These are phyloP conservation scores for Chalara sp. DNA, from an alignment of 2,329 filamentous ascomycete genomes.

Conservation along the genomic window DNA sequence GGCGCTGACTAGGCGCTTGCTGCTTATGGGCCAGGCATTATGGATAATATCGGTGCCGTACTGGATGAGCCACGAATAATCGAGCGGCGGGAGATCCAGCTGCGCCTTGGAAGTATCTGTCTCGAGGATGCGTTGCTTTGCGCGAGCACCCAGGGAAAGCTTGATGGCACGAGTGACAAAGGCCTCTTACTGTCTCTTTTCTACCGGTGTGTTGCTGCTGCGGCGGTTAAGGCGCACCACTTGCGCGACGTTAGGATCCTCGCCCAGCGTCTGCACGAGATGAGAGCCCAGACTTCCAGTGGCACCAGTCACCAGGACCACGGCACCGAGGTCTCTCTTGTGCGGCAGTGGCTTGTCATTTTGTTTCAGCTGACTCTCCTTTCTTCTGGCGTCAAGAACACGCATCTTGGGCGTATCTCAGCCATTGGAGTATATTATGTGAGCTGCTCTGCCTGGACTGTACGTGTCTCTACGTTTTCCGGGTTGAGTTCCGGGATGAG, in stretches of 20 bases:
- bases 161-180: slow-evolving; percentile 21
- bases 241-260: slow-evolving; percentile 18
- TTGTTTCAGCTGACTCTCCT: no score
- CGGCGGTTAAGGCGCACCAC: slow-evolving; percentile 42
- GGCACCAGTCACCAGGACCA: slow-evolving; percentile 30
- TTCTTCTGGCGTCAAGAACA: no score
- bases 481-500: no score
- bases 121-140: slow-evolving; percentile 35
- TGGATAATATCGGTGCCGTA: slow-evolving; percentile 43
- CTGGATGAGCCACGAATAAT: slow-evolving; percentile 32
- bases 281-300: slow-evolving; percentile 33
- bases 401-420: no score
- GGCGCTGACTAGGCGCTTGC: slow-evolving; percentile 29
- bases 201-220: slow-evolving; percentile 17
- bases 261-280: slow-evolving; percentile 25
- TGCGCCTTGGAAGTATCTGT: slow-evolving; percentile 32
- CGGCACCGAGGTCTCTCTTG: not conserved
- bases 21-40: slow-evolving; percentile 45
- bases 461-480: no score
- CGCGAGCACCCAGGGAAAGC: slow-evolving; percentile 10
- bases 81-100: slow-evolving; percentile 1
- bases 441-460: no score
- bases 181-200: slow-evolving; percentile 30
- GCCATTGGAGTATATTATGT: no score
- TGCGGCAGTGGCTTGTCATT: no score